A percentile compares a stretch with the other conserved stretches of the same genome.
Conservation (phyloP, 163 green algal genomes). For the Volvox carteri region DNA sequence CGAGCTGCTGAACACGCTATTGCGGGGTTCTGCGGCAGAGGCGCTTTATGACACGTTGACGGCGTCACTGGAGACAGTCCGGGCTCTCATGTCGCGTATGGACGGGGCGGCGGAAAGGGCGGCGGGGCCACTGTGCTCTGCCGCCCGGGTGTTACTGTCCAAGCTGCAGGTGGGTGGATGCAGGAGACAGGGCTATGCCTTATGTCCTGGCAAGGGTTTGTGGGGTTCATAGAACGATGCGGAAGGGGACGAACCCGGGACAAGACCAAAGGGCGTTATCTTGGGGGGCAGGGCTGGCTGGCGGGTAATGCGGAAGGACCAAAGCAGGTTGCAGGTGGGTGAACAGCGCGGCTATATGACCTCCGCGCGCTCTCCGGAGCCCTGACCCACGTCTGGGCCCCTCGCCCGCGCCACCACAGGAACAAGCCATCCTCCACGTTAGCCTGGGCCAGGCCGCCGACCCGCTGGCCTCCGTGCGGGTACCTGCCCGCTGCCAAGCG, state of each 20-base stretch:
- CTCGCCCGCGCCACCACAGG: constrained; percentile 47
- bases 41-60: constrained; percentile 52
- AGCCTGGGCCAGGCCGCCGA: constrained; percentile 67
- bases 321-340: no score
- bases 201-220: no score
- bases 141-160: constrained; percentile 54
- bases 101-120: constrained; percentile 54
- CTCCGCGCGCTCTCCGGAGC: no score
- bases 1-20: constrained; percentile 50
- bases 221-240: no score
- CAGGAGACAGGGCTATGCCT: no score
- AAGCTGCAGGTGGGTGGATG: constrained; percentile 60
- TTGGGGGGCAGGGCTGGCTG: neutral
- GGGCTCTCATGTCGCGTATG: constrained; percentile 2
- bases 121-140: constrained; percentile 54
- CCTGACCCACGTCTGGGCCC: no score
- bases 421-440: constrained; percentile 60
- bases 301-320: neutral
- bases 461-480: constrained; percentile 62
- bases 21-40: constrained; percentile 56
- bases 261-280: neutral
- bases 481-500: constrained; percentile 67
- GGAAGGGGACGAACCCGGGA: no score
- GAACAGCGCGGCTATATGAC: no score
- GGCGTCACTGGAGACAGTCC: constrained; percentile 5